phyloP scores from a whole-genome alignment of 225 moss, liverwort and hornwort species.

The Ulota crispa region DNA sequence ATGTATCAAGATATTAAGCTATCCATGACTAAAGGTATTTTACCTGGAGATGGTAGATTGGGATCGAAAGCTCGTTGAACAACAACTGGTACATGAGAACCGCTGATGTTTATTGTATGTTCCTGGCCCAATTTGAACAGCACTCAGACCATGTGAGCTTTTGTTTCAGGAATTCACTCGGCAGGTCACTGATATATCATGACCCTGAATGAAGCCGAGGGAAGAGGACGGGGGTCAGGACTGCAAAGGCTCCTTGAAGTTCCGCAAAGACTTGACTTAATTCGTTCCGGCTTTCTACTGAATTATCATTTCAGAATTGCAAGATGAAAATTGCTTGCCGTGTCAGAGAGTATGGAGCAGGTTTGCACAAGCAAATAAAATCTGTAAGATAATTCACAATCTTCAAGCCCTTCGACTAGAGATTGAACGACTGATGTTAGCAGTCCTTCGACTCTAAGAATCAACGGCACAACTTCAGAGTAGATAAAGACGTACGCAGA shows the following conservation, averaged over 20 bases:
- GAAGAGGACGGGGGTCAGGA: neutral
- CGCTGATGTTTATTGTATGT: constrained; percentile 54
- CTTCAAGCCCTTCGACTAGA: neutral
- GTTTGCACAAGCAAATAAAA: neutral
- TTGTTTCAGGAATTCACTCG: constrained; percentile 5
- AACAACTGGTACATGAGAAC: constrained; percentile 39
- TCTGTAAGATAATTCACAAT: neutral
- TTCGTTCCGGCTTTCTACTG: neutral
- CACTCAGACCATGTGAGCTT: neutral
- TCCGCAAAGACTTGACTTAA: neutral
- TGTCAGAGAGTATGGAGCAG: neutral
- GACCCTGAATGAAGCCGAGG: neutral
- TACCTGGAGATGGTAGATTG: constrained; percentile 42
- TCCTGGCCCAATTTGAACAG: constrained; percentile 40
- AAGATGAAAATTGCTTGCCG: neutral
- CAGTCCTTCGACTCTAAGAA: neutral
- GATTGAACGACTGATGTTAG: neutral
- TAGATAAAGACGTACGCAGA: constrained; percentile 15
- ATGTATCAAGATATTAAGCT: neutral
- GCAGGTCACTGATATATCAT: neutral
- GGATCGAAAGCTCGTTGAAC: constrained; percentile 53
- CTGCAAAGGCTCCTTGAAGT: neutral
- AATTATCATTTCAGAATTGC: neutral
- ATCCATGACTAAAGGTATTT: neutral
- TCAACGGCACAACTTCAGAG: neutral